Base-by-base conservation (phyloP, 163 green algal genomes). In the Chlorella variabilis region DNA sequence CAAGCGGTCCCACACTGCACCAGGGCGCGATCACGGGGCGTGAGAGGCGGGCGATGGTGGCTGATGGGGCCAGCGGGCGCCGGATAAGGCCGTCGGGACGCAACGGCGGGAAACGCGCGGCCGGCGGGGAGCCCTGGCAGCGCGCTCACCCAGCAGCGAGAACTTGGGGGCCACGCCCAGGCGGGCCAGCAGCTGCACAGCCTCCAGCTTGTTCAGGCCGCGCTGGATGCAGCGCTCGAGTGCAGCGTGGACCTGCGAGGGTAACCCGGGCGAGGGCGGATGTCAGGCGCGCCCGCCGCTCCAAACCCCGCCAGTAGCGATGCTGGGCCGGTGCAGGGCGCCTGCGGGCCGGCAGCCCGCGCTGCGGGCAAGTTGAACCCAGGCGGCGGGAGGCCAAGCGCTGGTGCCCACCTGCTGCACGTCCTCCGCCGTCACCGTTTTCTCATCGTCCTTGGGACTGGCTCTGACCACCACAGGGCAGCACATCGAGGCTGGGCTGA, bases 1-100 rank as follows among this genome's bases (percentile, higher is more conserved):
- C 34, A 87, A 68, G 17, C 75, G 63, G 13, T 78, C n/a, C 82
- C 82, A 87, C 33, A 87, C 82, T 78, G 80, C 80, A 75, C 3
- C 33, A n/a, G n/a, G n/a, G n/a, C n/a, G n/a, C n/a, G n/a, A n/a
- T n/a, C n/a, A n/a, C n/a, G n/a, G n/a, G n/a, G n/a, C n/a, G n/a
- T n/a, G n/a, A n/a, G n/a, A n/a, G n/a, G n/a, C n/a, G n/a, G n/a
- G n/a, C n/a, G n/a, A n/a, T n/a, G n/a, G n/a, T n/a, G n/a, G n/a
- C n/a, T n/a, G n/a, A n/a, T n/a, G n/a, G n/a, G n/a, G n/a, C n/a
- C n/a, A n/a, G n/a, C n/a, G n/a, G n/a, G n/a, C n/a, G n/a, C n/a
- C 11, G 21, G 48, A 34, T 39, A 39, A 69, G 61, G 27, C 21
- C n/a, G n/a, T n/a, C n/a, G n/a, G n/a, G n/a, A n/a, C n/a, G n/a